Evolutionary conservation across 2,329 filamentous ascomycete genomes (phyloP).

Genomic region (Fusarium anthophilum): DNA sequence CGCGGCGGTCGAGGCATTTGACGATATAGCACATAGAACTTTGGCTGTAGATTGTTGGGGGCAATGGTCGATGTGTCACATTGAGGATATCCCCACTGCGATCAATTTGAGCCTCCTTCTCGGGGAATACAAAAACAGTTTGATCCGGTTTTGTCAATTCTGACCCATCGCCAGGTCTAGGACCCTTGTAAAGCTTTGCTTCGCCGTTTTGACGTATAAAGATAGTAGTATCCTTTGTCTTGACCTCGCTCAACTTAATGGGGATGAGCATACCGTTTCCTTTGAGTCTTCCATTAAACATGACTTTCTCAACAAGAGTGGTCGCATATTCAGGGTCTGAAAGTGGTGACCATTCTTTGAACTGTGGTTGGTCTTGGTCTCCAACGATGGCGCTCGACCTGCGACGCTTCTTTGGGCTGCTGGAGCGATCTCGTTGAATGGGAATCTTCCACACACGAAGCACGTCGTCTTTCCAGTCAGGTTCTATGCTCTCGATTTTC

Average conservation of each 20-base stretch:
- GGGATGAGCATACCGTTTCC: slow-evolving; percentile 37
- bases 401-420: slow-evolving; percentile 49
- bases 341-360: slow-evolving; percentile 26
- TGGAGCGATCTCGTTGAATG: slow-evolving; percentile 45
- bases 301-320: slow-evolving; percentile 47
- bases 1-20: slow-evolving; percentile 77
- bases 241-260: slow-evolving; percentile 42
- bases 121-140: slow-evolving; percentile 44
- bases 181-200: slow-evolving; percentile 76
- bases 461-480: slow-evolving; percentile 79
- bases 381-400: slow-evolving; percentile 34
- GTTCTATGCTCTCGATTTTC: slow-evolving; percentile 50
- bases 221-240: slow-evolving; percentile 41
- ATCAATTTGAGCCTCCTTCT: slow-evolving; percentile 17
- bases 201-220: slow-evolving; percentile 73
- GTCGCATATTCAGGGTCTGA: slow-evolving; percentile 47
- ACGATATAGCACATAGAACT: slow-evolving; percentile 88
- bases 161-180: slow-evolving; percentile 46
- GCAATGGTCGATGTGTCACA: slow-evolving; percentile 59
- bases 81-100: slow-evolving; percentile 14
- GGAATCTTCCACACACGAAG: slow-evolving; percentile 88
- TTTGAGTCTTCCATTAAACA: slow-evolving; percentile 48
- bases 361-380: slow-evolving; percentile 4
- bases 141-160: slow-evolving; percentile 33
- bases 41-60: slow-evolving; percentile 70